Base-by-base conservation (phyloP, 2,329 filamentous ascomycete genomes). In the Penicillium polonicum region DNA sequence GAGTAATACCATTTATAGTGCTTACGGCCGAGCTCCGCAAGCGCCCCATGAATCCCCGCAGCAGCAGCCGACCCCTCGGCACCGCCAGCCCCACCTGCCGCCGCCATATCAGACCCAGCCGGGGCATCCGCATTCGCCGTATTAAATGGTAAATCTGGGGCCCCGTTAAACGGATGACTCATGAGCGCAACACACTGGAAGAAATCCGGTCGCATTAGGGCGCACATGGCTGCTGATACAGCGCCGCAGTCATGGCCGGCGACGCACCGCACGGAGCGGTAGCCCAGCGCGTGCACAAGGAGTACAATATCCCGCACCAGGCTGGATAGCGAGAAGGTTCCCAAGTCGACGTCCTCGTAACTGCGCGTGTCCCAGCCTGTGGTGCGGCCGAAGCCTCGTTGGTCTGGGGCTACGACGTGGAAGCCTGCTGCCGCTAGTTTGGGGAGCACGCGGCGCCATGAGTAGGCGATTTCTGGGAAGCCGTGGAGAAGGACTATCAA, bases 231-330 rank as follows among this genome's bases (percentile, higher is more conserved):
- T 0, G 84, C 82, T 2, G 81, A 80, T 3, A 88, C 82, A 7
- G 82, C 86, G 6, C 87, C 87, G 57, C 87, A 86, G 70, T 89
- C 87, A 67, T 89, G 86, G 3, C 87, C 86, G 1, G 88, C 78
- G 31, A 89, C 78, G 66, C 84, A 85, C 46, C 78, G 72, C 3
- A 85, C 85, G 12, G 80, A 72, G 12, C 74, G 75, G 66, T 88
- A 86, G 0, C 86, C 86, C 15, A 90, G 72, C 0, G 81, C 82
- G 64, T 85, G 77, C 0, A 88, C 82, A 4, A 89, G 76, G 12
- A 83, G 79, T 2, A 89, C 78, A 2, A 86, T 76, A 66, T 90
- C 87, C 19, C 84, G 82, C 31, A 88, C 82, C 0, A 88, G 75
- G 19, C 80, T 82, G 0, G 84, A 84, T 55, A 84, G 75, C 2